Evolutionary conservation across 305 asterid genomes (phyloP).

Genomic region (Fraxinus sp.): DNA sequence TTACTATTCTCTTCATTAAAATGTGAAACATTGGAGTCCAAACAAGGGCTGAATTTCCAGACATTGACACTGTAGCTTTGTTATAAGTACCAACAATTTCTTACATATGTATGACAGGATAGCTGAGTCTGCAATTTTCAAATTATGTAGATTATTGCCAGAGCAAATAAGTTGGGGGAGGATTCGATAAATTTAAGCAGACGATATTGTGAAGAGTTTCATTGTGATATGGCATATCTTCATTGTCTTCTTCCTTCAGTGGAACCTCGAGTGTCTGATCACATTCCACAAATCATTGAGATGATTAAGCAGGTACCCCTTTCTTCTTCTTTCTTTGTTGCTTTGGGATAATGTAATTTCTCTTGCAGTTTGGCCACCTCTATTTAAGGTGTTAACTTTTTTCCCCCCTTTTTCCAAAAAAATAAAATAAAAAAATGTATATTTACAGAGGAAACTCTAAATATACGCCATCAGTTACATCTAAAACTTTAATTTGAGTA

Average conservation of each 20-base stretch:
- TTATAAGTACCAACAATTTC: constrained; percentile 37
- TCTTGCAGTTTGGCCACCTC: constrained; percentile 13
- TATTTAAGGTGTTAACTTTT: not conserved
- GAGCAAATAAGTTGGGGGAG: constrained; percentile 85
- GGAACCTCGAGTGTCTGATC: constrained; percentile 97
- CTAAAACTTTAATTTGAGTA: constrained; percentile 6
- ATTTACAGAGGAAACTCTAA: not conserved
- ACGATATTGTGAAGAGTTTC: constrained; percentile 87
- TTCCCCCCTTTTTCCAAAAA: not conserved
- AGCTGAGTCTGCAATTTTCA: constrained; percentile 63
- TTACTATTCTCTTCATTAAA: not conserved
- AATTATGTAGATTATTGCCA: constrained; percentile 84
- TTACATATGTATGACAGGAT: constrained; percentile 55
- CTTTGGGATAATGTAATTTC: not conserved
- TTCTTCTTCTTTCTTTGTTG: constrained; percentile 1
- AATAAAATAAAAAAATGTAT: not conserved
- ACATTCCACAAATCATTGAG: constrained; percentile 75
- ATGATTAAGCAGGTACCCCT: constrained; percentile 80
- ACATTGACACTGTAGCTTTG: constrained; percentile 11
- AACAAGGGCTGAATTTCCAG: constrained; percentile 1
- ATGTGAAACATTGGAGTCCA: not conserved
- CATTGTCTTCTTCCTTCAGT: constrained; percentile 86
- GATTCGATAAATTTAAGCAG: constrained; percentile 81
- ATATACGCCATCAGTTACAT: not conserved
- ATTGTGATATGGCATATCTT: constrained; percentile 71